Evolutionary conservation across 441 rosid genomes (phyloP), one percentile per base, ranked within the genome.

Genomic region (Adansonia madagascariensis): DNA sequence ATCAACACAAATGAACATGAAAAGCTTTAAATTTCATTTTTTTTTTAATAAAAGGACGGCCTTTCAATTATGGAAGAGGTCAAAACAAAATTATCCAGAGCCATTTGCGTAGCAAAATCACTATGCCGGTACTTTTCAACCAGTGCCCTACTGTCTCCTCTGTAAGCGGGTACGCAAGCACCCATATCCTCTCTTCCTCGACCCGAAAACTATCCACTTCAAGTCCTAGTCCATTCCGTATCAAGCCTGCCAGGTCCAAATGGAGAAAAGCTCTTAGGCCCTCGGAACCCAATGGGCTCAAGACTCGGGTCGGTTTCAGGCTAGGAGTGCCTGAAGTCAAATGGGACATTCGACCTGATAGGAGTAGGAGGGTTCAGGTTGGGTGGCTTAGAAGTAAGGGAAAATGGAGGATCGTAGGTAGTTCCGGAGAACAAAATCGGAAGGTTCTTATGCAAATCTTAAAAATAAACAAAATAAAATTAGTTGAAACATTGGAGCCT

Each of bases 181-280:
- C 47, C 79, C 80, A 81, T 8, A 53, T 83, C 86, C 91, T 86
- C 78, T 85, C 91, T 83, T 88, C 90, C 79, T 44, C 79, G 79
- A 81, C 66, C 85, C 68, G 79, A 35, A 65, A 78, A 82, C 61
- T 63, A 22, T 85, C 92, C 63, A 35, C 82, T 71, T 84, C 85
- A 73, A 11, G 91, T 89, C 11, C 97, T 97, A 0, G 97, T 91
- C 97, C 97, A 94, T 59, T 85, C 83, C 83, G 97, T 81, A 64
- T 90, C 91, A 8, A 94, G 86, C 69, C 93, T 89, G 35, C 97
- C 91, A 0, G 98, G 98, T 11, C 97, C 97, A 43, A 94, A 93
- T 0, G 97, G 98, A 53, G 97, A 91, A 81, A 94, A 94, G 72
- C 94, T 85, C 77, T 87, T 94, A 46, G 94, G 93, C 76, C 93